Percentiles rank a stretch among this genome's conserved stretches.
These are phyloP conservation scores for Achlya hypogyna DNA, from an alignment of 352 stramenopile species.

Conservation along the genomic window DNA sequence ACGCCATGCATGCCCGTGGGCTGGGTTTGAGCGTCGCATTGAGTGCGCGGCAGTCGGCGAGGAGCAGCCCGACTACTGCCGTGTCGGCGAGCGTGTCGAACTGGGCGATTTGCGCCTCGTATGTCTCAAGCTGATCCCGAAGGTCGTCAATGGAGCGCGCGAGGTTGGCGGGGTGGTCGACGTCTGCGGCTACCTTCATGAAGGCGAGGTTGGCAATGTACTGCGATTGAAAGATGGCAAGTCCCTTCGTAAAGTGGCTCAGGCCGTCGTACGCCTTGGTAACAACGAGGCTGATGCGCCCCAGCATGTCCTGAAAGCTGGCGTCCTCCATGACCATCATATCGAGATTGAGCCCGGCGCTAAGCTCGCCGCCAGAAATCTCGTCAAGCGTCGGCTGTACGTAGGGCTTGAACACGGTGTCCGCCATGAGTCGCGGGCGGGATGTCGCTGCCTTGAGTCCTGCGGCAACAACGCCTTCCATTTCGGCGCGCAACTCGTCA, in stretches of 20 bases:
- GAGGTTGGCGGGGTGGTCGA: slow-evolving; percentile 19
- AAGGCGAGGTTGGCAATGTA: slow-evolving; percentile 67
- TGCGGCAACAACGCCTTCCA: slow-evolving; percentile 61
- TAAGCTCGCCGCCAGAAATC: slow-evolving; percentile 25
- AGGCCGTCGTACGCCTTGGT: slow-evolving; percentile 43
- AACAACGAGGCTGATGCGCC: slow-evolving; percentile 41
- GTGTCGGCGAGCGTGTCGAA: slow-evolving; percentile 46
- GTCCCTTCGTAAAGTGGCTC: slow-evolving; percentile 39
- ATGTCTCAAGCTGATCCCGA: slow-evolving; percentile 50
- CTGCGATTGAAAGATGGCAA: slow-evolving; percentile 65
- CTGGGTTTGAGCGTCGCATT: slow-evolving; percentile 58
- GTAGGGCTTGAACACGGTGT: slow-evolving; percentile 58
- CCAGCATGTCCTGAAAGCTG: slow-evolving; percentile 46
- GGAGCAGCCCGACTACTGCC: slow-evolving; percentile 37
- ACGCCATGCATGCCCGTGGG: slow-evolving; percentile 46
- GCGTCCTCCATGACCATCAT: slow-evolving; percentile 72
- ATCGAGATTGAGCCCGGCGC: slow-evolving; percentile 54
- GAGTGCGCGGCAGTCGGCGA: slow-evolving; percentile 48
- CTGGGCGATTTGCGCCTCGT: slow-evolving; percentile 40
- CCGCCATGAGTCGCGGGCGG: slow-evolving; percentile 46
- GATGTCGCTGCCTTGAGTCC: slow-evolving; percentile 58
- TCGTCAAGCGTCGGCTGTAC: slow-evolving; percentile 48
- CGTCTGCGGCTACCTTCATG: slow-evolving; percentile 32
- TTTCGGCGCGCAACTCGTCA: slow-evolving; percentile 48
- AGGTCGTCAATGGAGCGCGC: slow-evolving; percentile 45